Conservation (phyloP, 2,329 filamentous ascomycete species). For the Trichoderma pleuroti region DNA sequence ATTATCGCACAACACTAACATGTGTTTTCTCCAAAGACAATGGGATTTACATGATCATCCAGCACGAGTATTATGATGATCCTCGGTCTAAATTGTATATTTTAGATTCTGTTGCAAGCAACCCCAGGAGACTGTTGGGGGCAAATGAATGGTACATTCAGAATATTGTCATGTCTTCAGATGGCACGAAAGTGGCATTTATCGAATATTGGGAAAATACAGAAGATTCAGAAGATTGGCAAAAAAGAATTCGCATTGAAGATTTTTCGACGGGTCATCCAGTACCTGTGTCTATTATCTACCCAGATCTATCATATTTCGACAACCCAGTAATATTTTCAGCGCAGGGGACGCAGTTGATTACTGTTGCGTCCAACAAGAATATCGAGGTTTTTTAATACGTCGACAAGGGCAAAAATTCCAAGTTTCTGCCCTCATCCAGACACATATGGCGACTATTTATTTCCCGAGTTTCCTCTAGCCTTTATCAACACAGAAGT, state of each 20-base stretch:
- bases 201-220: no score
- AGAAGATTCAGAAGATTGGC: no score
- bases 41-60: neutral
- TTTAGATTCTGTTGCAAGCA: neutral
- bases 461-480: neutral
- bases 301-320: neutral
- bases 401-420: neutral
- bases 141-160: fast-evolving
- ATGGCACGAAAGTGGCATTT: neutral
- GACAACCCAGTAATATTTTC: neutral
- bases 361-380: neutral
- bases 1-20: no score
- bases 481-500: neutral
- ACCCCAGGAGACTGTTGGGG: neutral
- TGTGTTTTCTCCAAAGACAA: neutral
- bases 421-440: neutral
- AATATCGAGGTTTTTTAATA: neutral
- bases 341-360: neutral
- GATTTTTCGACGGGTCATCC: neutral
- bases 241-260: neutral
- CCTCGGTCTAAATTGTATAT: no score
- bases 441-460: neutral
- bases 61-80: no score
- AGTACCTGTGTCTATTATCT: neutral
- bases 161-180: neutral